phyloP scores from a whole-genome alignment of 2,329 filamentous ascomycete genomes.

The Aspergillus vadensis region DNA sequence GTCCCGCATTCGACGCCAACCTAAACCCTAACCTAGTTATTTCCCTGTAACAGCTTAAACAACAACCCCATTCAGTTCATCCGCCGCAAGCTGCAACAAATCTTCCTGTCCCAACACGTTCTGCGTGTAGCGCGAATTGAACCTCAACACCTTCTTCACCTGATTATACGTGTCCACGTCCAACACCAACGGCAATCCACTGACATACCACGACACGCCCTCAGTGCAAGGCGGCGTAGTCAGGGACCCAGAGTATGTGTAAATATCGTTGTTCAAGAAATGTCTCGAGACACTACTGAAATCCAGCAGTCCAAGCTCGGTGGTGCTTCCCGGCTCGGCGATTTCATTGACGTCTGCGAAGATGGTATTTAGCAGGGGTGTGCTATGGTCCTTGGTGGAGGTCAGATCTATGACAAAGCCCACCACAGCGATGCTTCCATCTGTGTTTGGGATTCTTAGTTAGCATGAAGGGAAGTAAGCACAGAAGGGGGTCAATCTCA shows the following conservation, averaged over 20 bases:
- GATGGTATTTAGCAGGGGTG: slow-evolving; percentile 51
- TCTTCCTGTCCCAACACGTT: slow-evolving; percentile 51
- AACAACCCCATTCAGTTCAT: background rate
- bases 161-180: slow-evolving; percentile 53
- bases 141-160: slow-evolving; percentile 57
- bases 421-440: slow-evolving; percentile 41
- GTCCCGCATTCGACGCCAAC: too few species aligned
- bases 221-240: slow-evolving; percentile 66
- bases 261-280: slow-evolving; percentile 45
- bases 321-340: slow-evolving; percentile 41
- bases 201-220: slow-evolving; percentile 48
- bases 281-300: slow-evolving; percentile 46
- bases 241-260: slow-evolving; percentile 60
- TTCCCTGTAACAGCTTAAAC: too few species aligned
- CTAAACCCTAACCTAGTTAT: too few species aligned
- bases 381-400: slow-evolving; percentile 37
- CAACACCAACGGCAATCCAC: slow-evolving; percentile 51
- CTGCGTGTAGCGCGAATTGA: slow-evolving; percentile 60
- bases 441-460: background rate
- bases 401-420: slow-evolving; percentile 46
- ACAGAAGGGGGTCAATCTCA: slow-evolving; percentile 12
- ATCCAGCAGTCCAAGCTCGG: slow-evolving; percentile 43
- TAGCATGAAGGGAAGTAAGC: background rate
- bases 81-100: slow-evolving; percentile 34
- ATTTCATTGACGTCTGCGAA: slow-evolving; percentile 48